Conservation (phyloP, 2,329 filamentous ascomycete genomes). For the Fusarium dlaminii region DNA sequence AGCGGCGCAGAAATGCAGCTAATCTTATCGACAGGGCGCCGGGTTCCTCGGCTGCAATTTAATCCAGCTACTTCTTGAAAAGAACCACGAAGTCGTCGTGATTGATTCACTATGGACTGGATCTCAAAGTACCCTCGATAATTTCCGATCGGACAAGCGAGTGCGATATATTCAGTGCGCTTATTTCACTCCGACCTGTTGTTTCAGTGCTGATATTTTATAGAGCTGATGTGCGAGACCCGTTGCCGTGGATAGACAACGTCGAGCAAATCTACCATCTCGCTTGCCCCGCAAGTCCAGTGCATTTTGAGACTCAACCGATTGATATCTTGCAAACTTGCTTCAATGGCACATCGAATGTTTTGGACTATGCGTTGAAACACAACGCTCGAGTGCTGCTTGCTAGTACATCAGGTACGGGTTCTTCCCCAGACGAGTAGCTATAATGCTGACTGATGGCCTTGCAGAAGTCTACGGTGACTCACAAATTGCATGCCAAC, state of each 20-base stretch:
- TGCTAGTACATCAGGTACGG: slow-evolving; percentile 29
- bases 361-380: slow-evolving; percentile 27
- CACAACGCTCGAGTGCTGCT: slow-evolving; percentile 28
- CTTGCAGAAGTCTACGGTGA: slow-evolving; percentile 30
- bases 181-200: accelerated
- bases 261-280: slow-evolving; percentile 36
- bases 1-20: background rate
- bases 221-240: slow-evolving; percentile 29
- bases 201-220: accelerated
- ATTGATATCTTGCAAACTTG: slow-evolving; percentile 37
- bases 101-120: slow-evolving; percentile 35
- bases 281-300: slow-evolving; percentile 28
- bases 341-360: slow-evolving; percentile 27
- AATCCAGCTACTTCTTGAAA: slow-evolving; percentile 19
- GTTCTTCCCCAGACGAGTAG: accelerated
- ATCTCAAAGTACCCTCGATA: slow-evolving; percentile 17
- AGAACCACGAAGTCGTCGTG: slow-evolving; percentile 24
- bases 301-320: slow-evolving; percentile 26
- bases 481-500: slow-evolving; percentile 1
- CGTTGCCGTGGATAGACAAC: slow-evolving; percentile 16
- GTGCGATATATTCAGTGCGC: slow-evolving; percentile 23
- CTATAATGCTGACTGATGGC: background rate
- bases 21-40: slow-evolving; percentile 9
- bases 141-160: slow-evolving; percentile 3
- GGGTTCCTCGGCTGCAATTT: slow-evolving; percentile 35